Percentiles rank a stretch among this genome's conserved stretches.
phyloP scores from a whole-genome alignment of 768 basidiomycete genomes.

The Pisolithus orientalis region DNA sequence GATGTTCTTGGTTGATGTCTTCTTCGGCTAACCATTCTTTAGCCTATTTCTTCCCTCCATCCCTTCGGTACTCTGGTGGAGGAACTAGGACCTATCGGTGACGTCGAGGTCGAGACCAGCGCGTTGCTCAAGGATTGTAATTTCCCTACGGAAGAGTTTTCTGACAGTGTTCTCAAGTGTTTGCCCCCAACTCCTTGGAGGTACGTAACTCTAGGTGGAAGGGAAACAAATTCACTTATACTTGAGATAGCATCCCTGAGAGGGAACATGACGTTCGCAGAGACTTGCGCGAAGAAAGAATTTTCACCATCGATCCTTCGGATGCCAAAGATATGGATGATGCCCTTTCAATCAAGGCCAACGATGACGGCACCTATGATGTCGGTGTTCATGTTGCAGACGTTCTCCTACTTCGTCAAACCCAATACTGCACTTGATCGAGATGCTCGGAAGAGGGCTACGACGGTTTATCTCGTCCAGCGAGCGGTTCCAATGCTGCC shows the following conservation, averaged over 20 bases:
- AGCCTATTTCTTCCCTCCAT: slow-evolving; percentile 95
- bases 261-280: slow-evolving; percentile 82
- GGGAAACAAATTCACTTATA: slow-evolving; percentile 6
- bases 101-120: slow-evolving; percentile 96
- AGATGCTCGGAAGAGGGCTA: slow-evolving; percentile 95
- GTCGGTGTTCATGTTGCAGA: slow-evolving; percentile 96
- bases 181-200: slow-evolving; percentile 93
- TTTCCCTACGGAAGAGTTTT: slow-evolving; percentile 96
- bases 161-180: slow-evolving; percentile 92
- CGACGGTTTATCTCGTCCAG: slow-evolving; percentile 95
- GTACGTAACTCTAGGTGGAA: slow-evolving; percentile 35
- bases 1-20: slow-evolving; percentile 3
- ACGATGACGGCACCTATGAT: slow-evolving; percentile 89
- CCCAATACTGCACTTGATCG: slow-evolving; percentile 96
- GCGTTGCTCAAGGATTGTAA: slow-evolving; percentile 98
- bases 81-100: slow-evolving; percentile 96
- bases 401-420: slow-evolving; percentile 93
- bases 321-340: slow-evolving; percentile 92
- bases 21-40: slow-evolving; percentile 18
- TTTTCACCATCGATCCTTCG: slow-evolving; percentile 92
- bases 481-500: slow-evolving; percentile 97
- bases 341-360: slow-evolving; percentile 81
- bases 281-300: slow-evolving; percentile 77
- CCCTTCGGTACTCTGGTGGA: slow-evolving; percentile 98
- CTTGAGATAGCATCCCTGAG: slow-evolving; percentile 65